Conservation (phyloP, 148 eudicot species). For the Rhododendron griersonianum region DNA sequence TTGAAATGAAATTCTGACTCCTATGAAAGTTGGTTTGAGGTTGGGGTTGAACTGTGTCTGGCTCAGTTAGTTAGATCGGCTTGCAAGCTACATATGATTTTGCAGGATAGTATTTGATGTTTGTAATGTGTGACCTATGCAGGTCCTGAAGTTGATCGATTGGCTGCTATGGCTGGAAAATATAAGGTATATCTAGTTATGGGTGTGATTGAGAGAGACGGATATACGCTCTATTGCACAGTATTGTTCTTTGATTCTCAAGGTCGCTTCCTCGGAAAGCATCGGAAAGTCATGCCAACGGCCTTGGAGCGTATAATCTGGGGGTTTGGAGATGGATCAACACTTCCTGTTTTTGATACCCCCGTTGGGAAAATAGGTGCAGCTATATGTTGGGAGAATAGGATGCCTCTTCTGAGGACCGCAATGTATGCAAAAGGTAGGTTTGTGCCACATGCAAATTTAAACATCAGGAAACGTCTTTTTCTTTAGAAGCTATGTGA, state of each 20-base stretch:
- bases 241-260: conserved; percentile 83
- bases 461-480: not conserved
- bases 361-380: conserved; percentile 87
- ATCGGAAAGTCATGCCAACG: conserved; percentile 92
- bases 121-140: conserved; percentile 1
- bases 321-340: conserved; percentile 98
- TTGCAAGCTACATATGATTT: not conserved
- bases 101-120: not conserved
- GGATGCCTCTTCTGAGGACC: conserved; percentile 89
- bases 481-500: not conserved
- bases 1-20: not conserved
- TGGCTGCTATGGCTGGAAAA: conserved; percentile 93
- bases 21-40: not conserved
- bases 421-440: conserved; percentile 97
- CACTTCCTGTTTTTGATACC: conserved; percentile 85
- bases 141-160: conserved; percentile 89
- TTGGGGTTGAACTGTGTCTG: not conserved
- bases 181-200: conserved; percentile 76
- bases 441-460: not conserved
- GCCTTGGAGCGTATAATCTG: conserved; percentile 82
- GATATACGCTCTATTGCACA: conserved; percentile 83
- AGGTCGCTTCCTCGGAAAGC: conserved; percentile 89
- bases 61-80: not conserved
- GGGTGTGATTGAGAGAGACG: conserved; percentile 93
- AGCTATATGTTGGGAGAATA: conserved; percentile 95